phyloP scores from a whole-genome alignment of 2,329 filamentous ascomycete species.

The Xylogone sp. region DNA sequence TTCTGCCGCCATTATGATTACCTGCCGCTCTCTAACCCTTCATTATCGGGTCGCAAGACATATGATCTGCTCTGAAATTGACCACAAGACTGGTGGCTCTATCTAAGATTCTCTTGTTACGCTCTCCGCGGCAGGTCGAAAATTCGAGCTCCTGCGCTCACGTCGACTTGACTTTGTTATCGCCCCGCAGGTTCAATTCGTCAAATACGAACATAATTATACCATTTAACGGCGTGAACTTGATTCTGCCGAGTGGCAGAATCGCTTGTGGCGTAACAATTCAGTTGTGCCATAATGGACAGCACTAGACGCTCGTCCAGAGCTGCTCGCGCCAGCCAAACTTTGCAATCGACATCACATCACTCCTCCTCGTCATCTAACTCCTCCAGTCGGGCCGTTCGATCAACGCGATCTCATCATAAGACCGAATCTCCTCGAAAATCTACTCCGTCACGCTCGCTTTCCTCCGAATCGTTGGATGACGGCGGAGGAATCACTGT shows the following conservation, averaged over 20 bases:
- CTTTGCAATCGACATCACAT: conserved; percentile 61
- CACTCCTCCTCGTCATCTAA: conserved; percentile 76
- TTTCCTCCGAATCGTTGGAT: conserved; percentile 66
- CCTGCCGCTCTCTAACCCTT: conserved; percentile 8
- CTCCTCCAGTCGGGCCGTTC: conserved; percentile 71
- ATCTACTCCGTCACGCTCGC: conserved; percentile 68
- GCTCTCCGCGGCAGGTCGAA: neutral
- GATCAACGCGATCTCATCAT: conserved; percentile 66
- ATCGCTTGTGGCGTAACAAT: neutral
- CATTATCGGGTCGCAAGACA: conserved; percentile 11
- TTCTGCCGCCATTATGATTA: conserved; percentile 17
- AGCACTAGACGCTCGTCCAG: conserved; percentile 81
- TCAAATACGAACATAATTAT: neutral
- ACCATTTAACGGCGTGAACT: neutral
- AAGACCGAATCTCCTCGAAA: conserved; percentile 73
- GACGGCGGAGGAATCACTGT: conserved; percentile 47
- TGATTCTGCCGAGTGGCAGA: neutral
- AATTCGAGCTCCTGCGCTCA: neutral
- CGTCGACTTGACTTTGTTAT: neutral
- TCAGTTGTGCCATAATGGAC: conserved; percentile 38
- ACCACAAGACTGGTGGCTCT: neutral
- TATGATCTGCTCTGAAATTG: neutral
- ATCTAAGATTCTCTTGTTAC: neutral
- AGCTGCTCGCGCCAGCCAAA: conserved; percentile 77
- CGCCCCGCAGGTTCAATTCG: conserved; percentile 1